Percentiles rank a stretch among this genome's conserved stretches.
Conservation (phyloP, 164 flowering plant genomes). For the Nymphaea thermarum region DNA sequence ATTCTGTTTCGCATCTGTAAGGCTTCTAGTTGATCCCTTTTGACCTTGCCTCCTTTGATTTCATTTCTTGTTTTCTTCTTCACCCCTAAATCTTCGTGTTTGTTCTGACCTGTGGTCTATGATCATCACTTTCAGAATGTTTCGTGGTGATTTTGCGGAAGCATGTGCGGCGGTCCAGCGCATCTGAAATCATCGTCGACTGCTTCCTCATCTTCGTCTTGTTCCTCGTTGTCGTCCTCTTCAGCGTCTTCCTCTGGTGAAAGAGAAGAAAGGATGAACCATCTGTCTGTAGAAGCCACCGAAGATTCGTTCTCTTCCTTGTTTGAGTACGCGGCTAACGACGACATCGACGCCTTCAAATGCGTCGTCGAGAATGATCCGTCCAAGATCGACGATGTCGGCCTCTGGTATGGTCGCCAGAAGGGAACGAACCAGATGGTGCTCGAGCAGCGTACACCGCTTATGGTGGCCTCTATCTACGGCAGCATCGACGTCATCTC, state of each 20-base stretch:
- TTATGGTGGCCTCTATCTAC: conserved; percentile 93
- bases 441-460: conserved; percentile 66
- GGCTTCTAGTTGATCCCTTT: too few relatives aligned
- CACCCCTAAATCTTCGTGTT: background rate
- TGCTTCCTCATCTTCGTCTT: background rate
- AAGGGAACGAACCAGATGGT: conserved; percentile 84
- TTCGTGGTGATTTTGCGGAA: conserved; percentile 6
- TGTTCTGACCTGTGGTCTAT: background rate
- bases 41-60: background rate
- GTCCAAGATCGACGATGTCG: conserved; percentile 54
- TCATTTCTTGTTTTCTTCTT: background rate
- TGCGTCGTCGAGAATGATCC: conserved; percentile 38
- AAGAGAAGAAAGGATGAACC: conserved; percentile 13
- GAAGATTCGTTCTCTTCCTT: conserved; percentile 59
- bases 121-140: background rate
- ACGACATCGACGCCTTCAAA: conserved; percentile 59
- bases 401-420: conserved; percentile 77
- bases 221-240: conserved; percentile 7
- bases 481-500: conserved; percentile 73
- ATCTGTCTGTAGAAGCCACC: conserved; percentile 39
- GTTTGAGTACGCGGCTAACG: conserved; percentile 86
- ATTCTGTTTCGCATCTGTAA: too few relatives aligned
- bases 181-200: conserved; percentile 8
- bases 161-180: conserved; percentile 40
- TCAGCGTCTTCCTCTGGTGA: conserved; percentile 5